These are phyloP conservation scores for Cucurbita pepo DNA, from an alignment of 306 rosid species.

Conservation along the genomic window DNA sequence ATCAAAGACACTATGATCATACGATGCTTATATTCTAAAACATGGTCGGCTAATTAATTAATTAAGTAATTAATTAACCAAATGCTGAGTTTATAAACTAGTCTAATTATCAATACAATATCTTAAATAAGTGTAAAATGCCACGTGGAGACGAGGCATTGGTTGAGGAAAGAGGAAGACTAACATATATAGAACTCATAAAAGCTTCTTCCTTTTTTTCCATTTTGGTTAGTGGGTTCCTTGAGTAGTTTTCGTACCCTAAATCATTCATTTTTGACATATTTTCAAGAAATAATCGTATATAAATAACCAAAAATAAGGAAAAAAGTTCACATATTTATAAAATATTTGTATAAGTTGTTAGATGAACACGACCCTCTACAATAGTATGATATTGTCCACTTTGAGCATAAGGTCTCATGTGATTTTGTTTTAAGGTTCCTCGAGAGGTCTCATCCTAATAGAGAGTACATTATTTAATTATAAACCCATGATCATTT, in stretches of 20 bases:
- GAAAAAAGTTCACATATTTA: too few relatives aligned
- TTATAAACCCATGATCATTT: too few relatives aligned
- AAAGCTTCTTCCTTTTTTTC: constrained; percentile 1
- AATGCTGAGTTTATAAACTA: neutral
- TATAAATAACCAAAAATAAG: too few relatives aligned
- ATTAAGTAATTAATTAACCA: neutral
- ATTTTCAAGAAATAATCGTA: neutral
- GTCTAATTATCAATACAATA: neutral
- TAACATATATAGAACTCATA: neutral
- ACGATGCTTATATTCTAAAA: neutral
- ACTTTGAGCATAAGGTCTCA: too few relatives aligned
- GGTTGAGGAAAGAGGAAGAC: neutral
- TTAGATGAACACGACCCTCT: too few relatives aligned
- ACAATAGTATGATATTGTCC: too few relatives aligned
- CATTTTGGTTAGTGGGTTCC: constrained; percentile 3
- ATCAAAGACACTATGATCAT: neutral
- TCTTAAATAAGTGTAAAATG: neutral
- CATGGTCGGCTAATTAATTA: neutral
- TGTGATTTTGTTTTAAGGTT: too few relatives aligned
- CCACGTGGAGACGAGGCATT: neutral
- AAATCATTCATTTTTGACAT: constrained; percentile 3
- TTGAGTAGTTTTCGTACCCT: constrained; percentile 3
- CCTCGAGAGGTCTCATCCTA: fast-evolving
- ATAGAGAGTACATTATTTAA: too few relatives aligned
- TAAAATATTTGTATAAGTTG: neutral